These are phyloP conservation scores for Cornus suecica DNA, from an alignment of 148 eudicot genomes.

Conservation along the genomic window DNA sequence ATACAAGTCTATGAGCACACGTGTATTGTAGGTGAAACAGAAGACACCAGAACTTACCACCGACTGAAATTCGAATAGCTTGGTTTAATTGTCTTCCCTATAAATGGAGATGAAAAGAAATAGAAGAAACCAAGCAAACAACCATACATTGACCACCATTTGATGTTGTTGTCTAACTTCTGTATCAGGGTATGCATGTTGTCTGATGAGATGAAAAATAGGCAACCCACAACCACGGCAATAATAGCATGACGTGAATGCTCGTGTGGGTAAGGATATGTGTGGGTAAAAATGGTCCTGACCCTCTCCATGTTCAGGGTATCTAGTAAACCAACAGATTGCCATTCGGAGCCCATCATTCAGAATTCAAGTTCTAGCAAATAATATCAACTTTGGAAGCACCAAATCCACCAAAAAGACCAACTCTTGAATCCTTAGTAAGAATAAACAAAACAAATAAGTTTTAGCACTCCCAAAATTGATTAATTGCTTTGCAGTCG, in stretches of 20 bases:
- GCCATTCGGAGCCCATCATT: slow-evolving; percentile 57
- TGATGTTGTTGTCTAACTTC: slow-evolving; percentile 84
- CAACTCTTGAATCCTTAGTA: slow-evolving; percentile 9
- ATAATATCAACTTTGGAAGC: slow-evolving; percentile 7
- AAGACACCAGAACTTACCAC: slow-evolving; percentile 52
- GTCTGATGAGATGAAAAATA: slow-evolving; percentile 93
- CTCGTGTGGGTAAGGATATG: slow-evolving; percentile 95
- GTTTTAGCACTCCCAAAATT: background rate
- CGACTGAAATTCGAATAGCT: slow-evolving; percentile 96
- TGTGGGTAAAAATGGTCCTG: slow-evolving; percentile 74
- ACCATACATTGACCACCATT: slow-evolving; percentile 98
- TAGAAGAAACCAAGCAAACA: slow-evolving; percentile 96
- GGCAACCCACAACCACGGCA: slow-evolving; percentile 88
- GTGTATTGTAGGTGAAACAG: background rate
- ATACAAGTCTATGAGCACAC: background rate
- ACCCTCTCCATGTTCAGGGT: slow-evolving; percentile 83
- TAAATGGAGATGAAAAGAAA: slow-evolving; percentile 96
- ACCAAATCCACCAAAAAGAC: slow-evolving; percentile 13
- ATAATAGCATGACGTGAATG: slow-evolving; percentile 94
- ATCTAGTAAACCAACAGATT: slow-evolving; percentile 63
- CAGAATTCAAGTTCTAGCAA: slow-evolving; percentile 21
- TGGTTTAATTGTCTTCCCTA: slow-evolving; percentile 94
- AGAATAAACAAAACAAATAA: background rate
- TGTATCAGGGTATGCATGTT: slow-evolving; percentile 90
- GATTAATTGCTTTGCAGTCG: background rate